phyloP scores from a whole-genome alignment of 352 stramenopile genomes.

The Globisporangium spiculum region DNA sequence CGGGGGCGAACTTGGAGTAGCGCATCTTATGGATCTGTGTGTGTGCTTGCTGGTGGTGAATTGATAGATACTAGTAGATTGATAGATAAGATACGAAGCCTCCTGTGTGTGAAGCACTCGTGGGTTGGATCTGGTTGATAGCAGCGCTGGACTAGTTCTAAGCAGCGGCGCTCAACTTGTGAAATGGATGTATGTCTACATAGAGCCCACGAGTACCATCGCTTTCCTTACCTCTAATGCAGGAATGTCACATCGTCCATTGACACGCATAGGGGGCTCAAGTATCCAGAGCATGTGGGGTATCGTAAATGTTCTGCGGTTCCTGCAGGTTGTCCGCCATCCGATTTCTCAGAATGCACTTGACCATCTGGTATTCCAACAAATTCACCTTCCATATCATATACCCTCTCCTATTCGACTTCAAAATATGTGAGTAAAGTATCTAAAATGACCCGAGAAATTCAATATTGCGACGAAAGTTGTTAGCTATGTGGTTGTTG shows the following conservation, averaged over 20 bases:
- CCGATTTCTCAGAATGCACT: conserved; percentile 3
- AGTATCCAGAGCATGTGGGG: conserved; percentile 3
- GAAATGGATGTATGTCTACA: neutral
- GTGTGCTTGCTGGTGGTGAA: neutral
- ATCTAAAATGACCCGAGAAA: neutral
- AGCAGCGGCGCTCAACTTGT: neutral
- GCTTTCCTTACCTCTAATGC: neutral
- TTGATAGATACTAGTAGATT: neutral
- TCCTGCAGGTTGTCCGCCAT: conserved; percentile 2
- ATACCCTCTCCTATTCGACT: neutral
- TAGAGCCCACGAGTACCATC: neutral
- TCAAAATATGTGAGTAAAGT: neutral
- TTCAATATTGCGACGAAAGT: neutral
- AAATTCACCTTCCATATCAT: neutral
- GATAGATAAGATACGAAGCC: neutral
- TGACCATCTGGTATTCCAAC: neutral
- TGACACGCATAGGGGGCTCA: neutral
- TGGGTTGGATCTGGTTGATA: neutral
- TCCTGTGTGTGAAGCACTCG: neutral
- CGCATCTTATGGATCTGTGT: conserved; percentile 17
- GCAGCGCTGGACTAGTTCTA: neutral
- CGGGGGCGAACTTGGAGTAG: conserved; percentile 46
- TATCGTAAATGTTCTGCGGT: neutral
- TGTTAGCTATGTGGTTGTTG: neutral
- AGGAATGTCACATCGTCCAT: neutral